Base-by-base conservation (phyloP, 495 filamentous ascomycete genomes). In the Penicillium fimorum region DNA sequence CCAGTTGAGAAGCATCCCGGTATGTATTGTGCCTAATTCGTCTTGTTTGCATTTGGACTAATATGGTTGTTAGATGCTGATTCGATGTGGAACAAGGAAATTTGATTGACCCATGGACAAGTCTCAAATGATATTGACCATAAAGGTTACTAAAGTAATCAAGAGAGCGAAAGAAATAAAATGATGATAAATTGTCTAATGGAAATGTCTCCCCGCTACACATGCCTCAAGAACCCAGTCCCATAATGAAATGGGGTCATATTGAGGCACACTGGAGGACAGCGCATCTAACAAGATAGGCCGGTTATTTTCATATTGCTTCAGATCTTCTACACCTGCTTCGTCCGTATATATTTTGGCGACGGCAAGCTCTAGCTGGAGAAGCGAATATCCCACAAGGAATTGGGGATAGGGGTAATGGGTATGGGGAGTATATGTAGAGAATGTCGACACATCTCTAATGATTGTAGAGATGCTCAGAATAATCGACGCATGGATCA, bases 351-450 rank as follows among this genome's bases (percentile, higher is more conserved):
- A 52, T 61, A 75, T 75, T 74, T 76, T 75, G 80, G 64, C 73
- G 81, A 82, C 77, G 83, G 74, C 78, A 73, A 80, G 83, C 81
- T 86, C 83, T 86, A 86, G 83, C 83, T 78, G 74, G 80, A 80
- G 77, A 81, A 81, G 81, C 81, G 64, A 25, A 47, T 30, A 24
- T 58, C 55, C 45, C 33, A 10, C 22, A 44, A 42, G 47, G 38
- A 47, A 55, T 27, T 38, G 33, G 27, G 30, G 47, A 33, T 37
- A 51, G 6, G 25, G 41, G 24, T 35, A 51, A 25, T 29, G 47
- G 27, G 12, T 33, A 20, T 35, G 38, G 30, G 41, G 18, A 10
- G 18, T 46, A 25, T 35, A 15, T 20, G 15, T 41, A 47, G 38
- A 17, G 8, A 5, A 22, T 8, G 20, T 32, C 2, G 5, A 33